phyloP scores from a whole-genome alignment of 805 yeast genomes.

The Wickerhamomyces alni region DNA sequence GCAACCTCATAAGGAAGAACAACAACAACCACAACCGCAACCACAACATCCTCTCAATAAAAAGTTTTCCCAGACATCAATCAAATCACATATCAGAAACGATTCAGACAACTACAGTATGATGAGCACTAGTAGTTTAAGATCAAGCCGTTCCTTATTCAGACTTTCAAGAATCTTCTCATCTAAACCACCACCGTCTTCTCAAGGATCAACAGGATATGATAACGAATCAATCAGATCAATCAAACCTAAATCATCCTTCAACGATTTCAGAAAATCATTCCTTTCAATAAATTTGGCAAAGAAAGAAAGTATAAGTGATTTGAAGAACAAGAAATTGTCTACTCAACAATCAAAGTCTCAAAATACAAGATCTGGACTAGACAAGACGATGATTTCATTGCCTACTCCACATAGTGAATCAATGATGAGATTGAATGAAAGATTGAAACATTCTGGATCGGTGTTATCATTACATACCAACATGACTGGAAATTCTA shows the following conservation, averaged over 20 bases:
- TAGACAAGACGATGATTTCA: conserved; percentile 42
- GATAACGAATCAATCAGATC: conserved; percentile 22
- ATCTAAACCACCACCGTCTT: conserved; percentile 13
- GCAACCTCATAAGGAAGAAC: too few species aligned
- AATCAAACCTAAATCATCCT: conserved; percentile 18
- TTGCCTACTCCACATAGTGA: conserved; percentile 49
- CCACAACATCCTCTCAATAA: too few species aligned
- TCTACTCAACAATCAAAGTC: background rate
- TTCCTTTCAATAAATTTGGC: conserved; percentile 19
- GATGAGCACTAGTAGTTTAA: conserved; percentile 14
- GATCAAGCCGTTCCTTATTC: conserved; percentile 21
- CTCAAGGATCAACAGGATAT: conserved; percentile 4
- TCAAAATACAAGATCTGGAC: background rate
- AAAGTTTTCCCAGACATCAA: background rate
- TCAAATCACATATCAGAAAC: background rate
- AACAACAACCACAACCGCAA: too few species aligned
- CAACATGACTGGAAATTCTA: too few species aligned
- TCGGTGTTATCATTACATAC: conserved; percentile 36
- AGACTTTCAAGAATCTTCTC: conserved; percentile 22
- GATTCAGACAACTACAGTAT: conserved; percentile 17
- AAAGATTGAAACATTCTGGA: conserved; percentile 45
- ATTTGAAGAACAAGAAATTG: conserved; percentile 14
- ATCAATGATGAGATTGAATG: conserved; percentile 48
- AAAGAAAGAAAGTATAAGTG: conserved; percentile 19
- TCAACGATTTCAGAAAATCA: conserved; percentile 26